These are phyloP conservation scores for Metschnikowia koreensis DNA, from an alignment of 805 yeast genomes.

Conservation along the genomic window DNA sequence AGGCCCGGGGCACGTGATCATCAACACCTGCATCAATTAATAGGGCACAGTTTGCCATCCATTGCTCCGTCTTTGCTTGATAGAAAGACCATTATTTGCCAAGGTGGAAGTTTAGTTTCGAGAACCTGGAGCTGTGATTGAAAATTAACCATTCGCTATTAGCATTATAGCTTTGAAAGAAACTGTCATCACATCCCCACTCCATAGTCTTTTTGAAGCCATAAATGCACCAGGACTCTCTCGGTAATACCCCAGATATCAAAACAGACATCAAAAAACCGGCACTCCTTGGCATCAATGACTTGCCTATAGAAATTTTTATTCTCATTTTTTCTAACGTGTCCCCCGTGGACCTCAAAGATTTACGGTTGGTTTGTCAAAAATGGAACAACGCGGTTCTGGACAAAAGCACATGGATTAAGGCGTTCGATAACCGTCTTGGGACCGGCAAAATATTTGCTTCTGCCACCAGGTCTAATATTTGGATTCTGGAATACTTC, in stretches of 20 bases:
- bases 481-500: slow-evolving; percentile 50
- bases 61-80: neutral
- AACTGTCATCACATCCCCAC: neutral
- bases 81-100: too few species aligned
- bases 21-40: neutral
- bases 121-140: too few species aligned
- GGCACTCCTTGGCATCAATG: slow-evolving; percentile 21
- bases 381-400: slow-evolving; percentile 46
- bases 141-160: too few species aligned
- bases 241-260: slow-evolving; percentile 22
- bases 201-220: neutral
- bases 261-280: neutral
- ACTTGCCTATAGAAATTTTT: slow-evolving; percentile 49
- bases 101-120: too few species aligned
- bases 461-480: slow-evolving; percentile 40
- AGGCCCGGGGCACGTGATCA: neutral
- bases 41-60: slow-evolving; percentile 1
- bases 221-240: slow-evolving; percentile 19
- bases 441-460: slow-evolving; percentile 40
- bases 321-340: slow-evolving; percentile 45
- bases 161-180: too few species aligned
- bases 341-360: slow-evolving; percentile 44
- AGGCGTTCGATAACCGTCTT: slow-evolving; percentile 41
- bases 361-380: slow-evolving; percentile 45
- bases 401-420: slow-evolving; percentile 49